These are phyloP conservation scores for Solanum etuberosum DNA, from an alignment of 257 asterid genomes.

Conservation along the genomic window DNA sequence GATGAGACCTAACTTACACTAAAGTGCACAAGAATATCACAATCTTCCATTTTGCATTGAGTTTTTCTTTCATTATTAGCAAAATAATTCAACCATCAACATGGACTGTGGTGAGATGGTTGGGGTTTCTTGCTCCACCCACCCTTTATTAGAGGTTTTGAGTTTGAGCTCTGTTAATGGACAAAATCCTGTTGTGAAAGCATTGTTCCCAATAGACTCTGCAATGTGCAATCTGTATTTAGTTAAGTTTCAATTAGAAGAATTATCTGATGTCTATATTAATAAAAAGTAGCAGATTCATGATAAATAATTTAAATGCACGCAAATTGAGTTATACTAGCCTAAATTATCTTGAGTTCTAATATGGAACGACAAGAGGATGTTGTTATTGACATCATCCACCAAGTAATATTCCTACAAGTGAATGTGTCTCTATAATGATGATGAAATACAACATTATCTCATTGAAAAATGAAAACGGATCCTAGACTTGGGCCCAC, in stretches of 20 bases:
- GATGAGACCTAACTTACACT: neutral
- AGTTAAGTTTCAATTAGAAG: too few species aligned
- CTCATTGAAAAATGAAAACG: neutral
- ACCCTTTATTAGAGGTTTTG: neutral
- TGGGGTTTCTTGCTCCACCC: fast-evolving
- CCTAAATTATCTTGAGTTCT: too few species aligned
- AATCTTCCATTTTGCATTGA: neutral
- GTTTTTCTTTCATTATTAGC: neutral
- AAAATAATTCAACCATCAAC: neutral
- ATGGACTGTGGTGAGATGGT: neutral
- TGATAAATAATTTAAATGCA: too few species aligned
- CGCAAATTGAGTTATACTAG: too few species aligned
- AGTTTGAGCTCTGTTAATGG: fast-evolving
- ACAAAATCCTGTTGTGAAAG: neutral
- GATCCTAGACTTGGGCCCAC: neutral
- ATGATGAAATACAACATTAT: neutral
- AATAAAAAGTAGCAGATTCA: neutral
- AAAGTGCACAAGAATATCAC: neutral
- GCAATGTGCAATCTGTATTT: neutral
- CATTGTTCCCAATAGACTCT: too few species aligned
- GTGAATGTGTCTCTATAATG: neutral
- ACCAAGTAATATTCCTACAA: neutral
- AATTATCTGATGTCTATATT: too few species aligned
- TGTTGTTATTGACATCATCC: neutral
- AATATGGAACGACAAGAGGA: neutral